These are phyloP conservation scores for Aspergillus campestris DNA, from an alignment of 495 filamentous ascomycete species.

Conservation along the genomic window DNA sequence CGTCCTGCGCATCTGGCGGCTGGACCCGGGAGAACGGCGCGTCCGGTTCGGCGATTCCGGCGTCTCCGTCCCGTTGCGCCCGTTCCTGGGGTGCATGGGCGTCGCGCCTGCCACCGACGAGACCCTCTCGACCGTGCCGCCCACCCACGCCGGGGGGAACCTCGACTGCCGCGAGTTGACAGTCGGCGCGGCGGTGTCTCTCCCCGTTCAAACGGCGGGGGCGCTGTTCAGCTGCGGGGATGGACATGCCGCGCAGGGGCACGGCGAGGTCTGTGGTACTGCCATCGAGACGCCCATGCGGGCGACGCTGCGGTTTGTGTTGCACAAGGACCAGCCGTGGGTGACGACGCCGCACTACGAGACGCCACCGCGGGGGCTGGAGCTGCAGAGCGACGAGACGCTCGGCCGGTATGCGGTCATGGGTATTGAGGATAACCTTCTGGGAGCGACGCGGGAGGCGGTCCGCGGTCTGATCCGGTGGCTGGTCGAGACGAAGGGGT, in stretches of 20 bases:
- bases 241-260: constrained; percentile 47
- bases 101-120: constrained; percentile 35
- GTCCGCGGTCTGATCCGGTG: constrained; percentile 35
- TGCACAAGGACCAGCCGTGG: constrained; percentile 37
- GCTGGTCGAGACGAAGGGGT: constrained; percentile 35
- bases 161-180: constrained; percentile 42
- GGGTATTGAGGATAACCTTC: constrained; percentile 34
- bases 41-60: constrained; percentile 26
- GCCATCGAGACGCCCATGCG: constrained; percentile 46
- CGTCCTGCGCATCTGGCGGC: constrained; percentile 41
- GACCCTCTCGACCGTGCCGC: constrained; percentile 42
- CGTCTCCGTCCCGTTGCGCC: constrained; percentile 36
- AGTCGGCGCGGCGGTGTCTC: constrained; percentile 35
- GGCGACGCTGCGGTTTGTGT: constrained; percentile 35
- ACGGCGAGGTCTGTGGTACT: constrained; percentile 46
- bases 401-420: constrained; percentile 37
- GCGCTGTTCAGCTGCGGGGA: constrained; percentile 46
- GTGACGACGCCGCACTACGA: constrained; percentile 36
- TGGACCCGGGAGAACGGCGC: constrained; percentile 31
- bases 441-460: constrained; percentile 38
- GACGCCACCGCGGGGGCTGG: constrained; percentile 15
- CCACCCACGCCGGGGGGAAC: constrained; percentile 42
- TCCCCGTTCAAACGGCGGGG: constrained; percentile 40
- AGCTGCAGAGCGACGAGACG: constrained; percentile 12
- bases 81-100: constrained; percentile 45